A percentile compares a stretch with the other conserved stretches of the same genome.
Conservation (phyloP, 371 early-diverging fungal genomes). For the Apophysomyces variabilis region DNA sequence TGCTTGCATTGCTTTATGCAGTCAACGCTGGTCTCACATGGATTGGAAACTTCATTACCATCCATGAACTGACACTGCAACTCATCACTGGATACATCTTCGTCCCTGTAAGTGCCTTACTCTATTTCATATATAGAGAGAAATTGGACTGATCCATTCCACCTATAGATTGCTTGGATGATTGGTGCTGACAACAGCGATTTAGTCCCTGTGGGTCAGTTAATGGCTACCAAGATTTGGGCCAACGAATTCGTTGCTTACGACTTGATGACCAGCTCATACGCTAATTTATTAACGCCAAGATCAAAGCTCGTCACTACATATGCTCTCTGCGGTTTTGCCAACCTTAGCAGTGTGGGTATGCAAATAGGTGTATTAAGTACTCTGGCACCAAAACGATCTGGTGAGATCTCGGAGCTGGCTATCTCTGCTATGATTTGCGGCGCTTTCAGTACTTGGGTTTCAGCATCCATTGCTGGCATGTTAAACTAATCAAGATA, state of each 20-base stretch:
- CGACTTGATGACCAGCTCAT: slow-evolving; percentile 42
- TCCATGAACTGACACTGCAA: slow-evolving; percentile 66
- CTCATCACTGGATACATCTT: slow-evolving; percentile 77
- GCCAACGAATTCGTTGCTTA: slow-evolving; percentile 94
- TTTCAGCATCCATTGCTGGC: slow-evolving; percentile 87
- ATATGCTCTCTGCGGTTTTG: slow-evolving; percentile 90
- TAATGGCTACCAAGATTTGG: slow-evolving; percentile 88
- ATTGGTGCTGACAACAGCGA: slow-evolving; percentile 77
- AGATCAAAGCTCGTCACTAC: slow-evolving; percentile 65
- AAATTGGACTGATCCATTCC: neutral
- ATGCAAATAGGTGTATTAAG: slow-evolving; percentile 85
- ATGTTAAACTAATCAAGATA: slow-evolving; percentile 57
- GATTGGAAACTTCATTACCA: slow-evolving; percentile 76
- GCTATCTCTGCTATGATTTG: slow-evolving; percentile 84
- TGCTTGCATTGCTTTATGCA: slow-evolving; percentile 73
- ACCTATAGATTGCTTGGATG: slow-evolving; percentile 69
- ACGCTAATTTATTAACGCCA: slow-evolving; percentile 27
- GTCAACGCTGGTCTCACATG: slow-evolving; percentile 76
- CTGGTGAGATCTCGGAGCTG: slow-evolving; percentile 73
- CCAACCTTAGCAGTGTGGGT: slow-evolving; percentile 87
- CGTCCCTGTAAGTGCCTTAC: slow-evolving; percentile 21
- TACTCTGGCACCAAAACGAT: slow-evolving; percentile 82
- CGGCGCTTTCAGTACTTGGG: slow-evolving; percentile 83
- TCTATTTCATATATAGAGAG: too few relatives aligned
- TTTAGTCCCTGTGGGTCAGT: slow-evolving; percentile 66